Evolutionary conservation across 352 stramenopile genomes (phyloP).

Genomic region (Globisporangium polare): DNA sequence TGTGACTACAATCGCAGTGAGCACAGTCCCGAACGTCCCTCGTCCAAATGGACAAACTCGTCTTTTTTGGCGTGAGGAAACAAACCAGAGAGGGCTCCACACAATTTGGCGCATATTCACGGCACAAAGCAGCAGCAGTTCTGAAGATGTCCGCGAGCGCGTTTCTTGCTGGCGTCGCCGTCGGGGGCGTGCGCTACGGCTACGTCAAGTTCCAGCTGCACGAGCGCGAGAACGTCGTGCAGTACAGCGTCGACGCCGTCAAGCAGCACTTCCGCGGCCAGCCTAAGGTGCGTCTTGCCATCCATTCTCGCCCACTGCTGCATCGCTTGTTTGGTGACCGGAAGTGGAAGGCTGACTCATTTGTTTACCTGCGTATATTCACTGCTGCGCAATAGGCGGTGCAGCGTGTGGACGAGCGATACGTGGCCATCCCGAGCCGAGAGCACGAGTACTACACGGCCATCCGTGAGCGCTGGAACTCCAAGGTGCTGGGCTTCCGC

Average conservation of each 20-base stretch:
- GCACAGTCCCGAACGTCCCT: neutral
- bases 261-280: slow-evolving; percentile 54
- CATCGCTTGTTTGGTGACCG: neutral
- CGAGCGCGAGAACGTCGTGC: slow-evolving; percentile 64
- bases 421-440: slow-evolving; percentile 55
- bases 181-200: slow-evolving; percentile 62
- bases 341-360: neutral
- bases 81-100: slow-evolving; percentile 4
- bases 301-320: neutral
- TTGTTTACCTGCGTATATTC: neutral
- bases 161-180: slow-evolving; percentile 61
- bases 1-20: neutral
- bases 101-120: neutral
- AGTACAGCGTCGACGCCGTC: slow-evolving; percentile 59
- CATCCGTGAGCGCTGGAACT: slow-evolving; percentile 68
- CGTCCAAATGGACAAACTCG: neutral
- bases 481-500: slow-evolving; percentile 57
- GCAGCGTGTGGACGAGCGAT: slow-evolving; percentile 37
- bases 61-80: slow-evolving; percentile 2
- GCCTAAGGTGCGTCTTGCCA: slow-evolving; percentile 19
- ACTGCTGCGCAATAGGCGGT: slow-evolving; percentile 1
- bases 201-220: slow-evolving; percentile 65
- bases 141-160: slow-evolving; percentile 57
- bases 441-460: slow-evolving; percentile 85
- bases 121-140: neutral